A percentile compares a stretch with the other conserved stretches of the same genome.
phyloP scores from a whole-genome alignment of 1,284 basidiomycete species.

The Apiotrichum sp. region DNA sequence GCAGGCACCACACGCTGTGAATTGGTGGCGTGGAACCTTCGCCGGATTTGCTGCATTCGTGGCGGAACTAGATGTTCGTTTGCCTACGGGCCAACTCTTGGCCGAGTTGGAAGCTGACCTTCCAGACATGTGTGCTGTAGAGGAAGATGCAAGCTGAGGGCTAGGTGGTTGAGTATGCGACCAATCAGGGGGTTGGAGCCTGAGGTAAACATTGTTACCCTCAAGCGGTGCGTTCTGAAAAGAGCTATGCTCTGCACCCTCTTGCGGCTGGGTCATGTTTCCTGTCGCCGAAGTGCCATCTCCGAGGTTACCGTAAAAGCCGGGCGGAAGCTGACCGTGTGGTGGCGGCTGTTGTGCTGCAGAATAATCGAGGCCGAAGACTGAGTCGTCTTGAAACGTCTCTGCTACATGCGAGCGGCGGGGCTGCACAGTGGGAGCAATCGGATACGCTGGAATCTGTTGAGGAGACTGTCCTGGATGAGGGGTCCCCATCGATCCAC shows the following conservation, averaged over 20 bases:
- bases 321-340: neutral
- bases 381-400: too few species aligned
- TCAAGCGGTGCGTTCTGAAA: neutral
- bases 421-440: too few species aligned
- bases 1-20: conserved; percentile 82
- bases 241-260: neutral
- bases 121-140: neutral
- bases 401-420: too few species aligned
- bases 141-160: neutral
- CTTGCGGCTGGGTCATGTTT: neutral
- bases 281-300: neutral
- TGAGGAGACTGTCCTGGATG: too few species aligned
- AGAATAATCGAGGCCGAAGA: conserved; percentile 7
- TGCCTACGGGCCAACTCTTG: neutral
- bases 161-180: neutral
- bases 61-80: neutral
- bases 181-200: conserved; percentile 4
- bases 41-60: neutral
- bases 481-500: too few species aligned
- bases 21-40: conserved; percentile 70
- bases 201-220: conserved; percentile 3
- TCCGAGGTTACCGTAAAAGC: neutral
- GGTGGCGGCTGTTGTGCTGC: neutral
- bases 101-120: neutral
- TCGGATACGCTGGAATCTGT: too few species aligned